phyloP scores from a whole-genome alignment of 805 yeast species.

The Suhomyces tanzawaensis region DNA sequence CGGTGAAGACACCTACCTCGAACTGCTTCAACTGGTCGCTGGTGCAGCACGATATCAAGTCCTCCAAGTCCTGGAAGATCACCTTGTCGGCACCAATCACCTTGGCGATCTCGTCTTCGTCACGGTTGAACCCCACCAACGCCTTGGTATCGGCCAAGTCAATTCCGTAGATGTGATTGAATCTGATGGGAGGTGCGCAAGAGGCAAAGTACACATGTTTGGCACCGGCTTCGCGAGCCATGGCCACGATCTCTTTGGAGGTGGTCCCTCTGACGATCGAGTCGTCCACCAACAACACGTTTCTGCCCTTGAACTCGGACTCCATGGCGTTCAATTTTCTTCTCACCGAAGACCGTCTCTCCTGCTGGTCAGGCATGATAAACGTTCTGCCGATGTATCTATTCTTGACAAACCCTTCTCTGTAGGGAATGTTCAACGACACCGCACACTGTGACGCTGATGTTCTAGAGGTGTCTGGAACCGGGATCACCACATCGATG shows the following conservation, averaged over 20 bases:
- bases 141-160: conserved; percentile 96
- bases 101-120: conserved; percentile 70
- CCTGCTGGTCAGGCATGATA: conserved; percentile 97
- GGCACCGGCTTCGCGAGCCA: conserved; percentile 99
- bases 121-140: conserved; percentile 79
- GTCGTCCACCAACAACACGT: conserved; percentile 90
- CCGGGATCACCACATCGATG: conserved; percentile 95
- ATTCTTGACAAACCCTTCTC: conserved; percentile 97
- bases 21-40: conserved; percentile 56
- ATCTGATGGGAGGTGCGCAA: conserved; percentile 97
- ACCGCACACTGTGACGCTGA: conserved; percentile 92
- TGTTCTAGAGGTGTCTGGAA: conserved; percentile 97
- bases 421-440: conserved; percentile 72
- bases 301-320: conserved; percentile 80
- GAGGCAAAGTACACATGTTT: conserved; percentile 92
- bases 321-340: conserved; percentile 96
- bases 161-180: conserved; percentile 94
- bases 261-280: conserved; percentile 98
- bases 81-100: conserved; percentile 89
- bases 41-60: conserved; percentile 76
- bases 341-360: conserved; percentile 89
- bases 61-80: conserved; percentile 81
- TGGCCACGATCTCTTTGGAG: conserved; percentile 89
- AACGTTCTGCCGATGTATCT: conserved; percentile 97
- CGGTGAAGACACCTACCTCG: conserved; percentile 97